Evolutionary conservation across 305 asterid species (phyloP), one percentile per base, ranked within the genome.

Genomic region (Ilex paraguariensis): DNA sequence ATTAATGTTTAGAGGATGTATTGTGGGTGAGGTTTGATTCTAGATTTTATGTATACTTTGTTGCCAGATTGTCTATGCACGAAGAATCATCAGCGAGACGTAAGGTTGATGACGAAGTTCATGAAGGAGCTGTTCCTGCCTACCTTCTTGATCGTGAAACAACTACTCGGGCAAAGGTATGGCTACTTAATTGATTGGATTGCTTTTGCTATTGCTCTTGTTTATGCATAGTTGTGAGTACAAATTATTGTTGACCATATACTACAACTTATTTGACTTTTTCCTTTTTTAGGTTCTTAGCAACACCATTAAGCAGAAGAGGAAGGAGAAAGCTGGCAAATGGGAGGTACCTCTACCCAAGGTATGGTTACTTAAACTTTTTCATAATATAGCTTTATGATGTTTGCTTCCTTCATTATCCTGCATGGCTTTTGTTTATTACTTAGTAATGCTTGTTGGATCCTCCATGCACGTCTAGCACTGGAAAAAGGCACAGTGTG

Each of bases 281-380:
- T 28, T 70, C 60, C 21, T 36, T 36, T 36, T 49, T 67, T 77
- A 90, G 99, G 83, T 83, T 63, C 95, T 93, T 58, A 93, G 99
- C 89, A 90, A 93, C 75, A 90, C 97, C 15, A 79, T 93, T 59
- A 93, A 93, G 80, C 99, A 93, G 71, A 93, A 93, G 82, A 80
- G 96, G 75, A 93, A 93, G 72, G 97, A 90, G 72, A 93, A 85
- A 73, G 99, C 99, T 54, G 99, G 99, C 62, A 90, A 86, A 76
- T 93, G 97, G 99, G 97, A 90, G 64, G 99, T 93, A 62, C 99
- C 96, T 70, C 81, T 93, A 31, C 99, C 99, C 40, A 93, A 93
- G 96, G 99, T 93, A 76, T 15, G 30, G 12, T 67, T 48, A 13
- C 36, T 16, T 13, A 12, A 7, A 50, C 7, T 31, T 33, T 51